Base-by-base conservation (phyloP, 257 asterid species). In the Plectranthus barbatus region DNA sequence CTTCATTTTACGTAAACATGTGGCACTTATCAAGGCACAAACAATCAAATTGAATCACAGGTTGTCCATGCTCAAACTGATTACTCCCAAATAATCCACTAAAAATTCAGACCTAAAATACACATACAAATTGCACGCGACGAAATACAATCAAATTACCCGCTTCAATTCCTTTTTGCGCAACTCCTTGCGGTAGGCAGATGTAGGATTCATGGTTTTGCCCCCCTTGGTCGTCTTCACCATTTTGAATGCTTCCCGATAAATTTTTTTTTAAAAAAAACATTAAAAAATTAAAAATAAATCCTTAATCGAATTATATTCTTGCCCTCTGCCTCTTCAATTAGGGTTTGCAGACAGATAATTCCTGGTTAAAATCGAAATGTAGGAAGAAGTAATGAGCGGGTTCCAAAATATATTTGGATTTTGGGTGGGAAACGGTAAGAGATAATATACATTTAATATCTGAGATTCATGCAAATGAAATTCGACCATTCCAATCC, bases 121-220 rank as follows among this genome's bases (percentile, higher is more conserved):
- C 2, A 11, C 54, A 42, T 14, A 44, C 9, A 11, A 46, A 54
- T 11, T 26, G 18, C 41, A 45, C 18, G 49, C 40, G 33, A 19
- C 10, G 4, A 11, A 21, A n/a, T 6, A 19, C 19, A 9, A 39
- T 20, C 4, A 56, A 62, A 23, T 55, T 80, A 87, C 97, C 90
- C 97, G 84, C 73, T 85, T 87, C 71, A 93, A 81, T 81, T 93
- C 99, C 75, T 86, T 83, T 21, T 87, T 93, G 31, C 97, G 96
- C 36, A 82, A 76, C 87, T 93, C 97, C 61, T 93, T 93, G 48
- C 99, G 94, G 66, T 80, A 90, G 18, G 99, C 90, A 74, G 90
- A 97, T 74, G 99, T 93, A 84, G 99, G 99, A 90, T 93, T 93
- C 99, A 93, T 93, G 60, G 94, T 86, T 78, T 93, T 93, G 73